A percentile compares a stretch with the other conserved stretches of the same genome.
These are phyloP conservation scores for Microcyclospora pomicola DNA, from an alignment of 2,329 filamentous ascomycete genomes.

Conservation along the genomic window DNA sequence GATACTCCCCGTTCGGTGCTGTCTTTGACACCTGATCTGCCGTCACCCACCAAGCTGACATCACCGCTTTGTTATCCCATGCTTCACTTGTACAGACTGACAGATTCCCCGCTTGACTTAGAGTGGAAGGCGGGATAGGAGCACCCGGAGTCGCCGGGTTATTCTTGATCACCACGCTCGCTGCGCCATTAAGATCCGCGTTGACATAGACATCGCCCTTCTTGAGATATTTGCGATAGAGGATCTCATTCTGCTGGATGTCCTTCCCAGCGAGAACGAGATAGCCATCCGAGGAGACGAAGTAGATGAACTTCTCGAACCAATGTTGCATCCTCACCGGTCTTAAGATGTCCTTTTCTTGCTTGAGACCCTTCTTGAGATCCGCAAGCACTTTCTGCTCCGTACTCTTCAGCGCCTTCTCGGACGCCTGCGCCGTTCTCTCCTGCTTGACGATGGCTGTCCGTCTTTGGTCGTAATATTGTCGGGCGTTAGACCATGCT, in stretches of 20 bases:
- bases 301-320: conserved; percentile 97
- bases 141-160: conserved; percentile 61
- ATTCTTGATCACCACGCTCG: conserved; percentile 84
- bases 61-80: conserved; percentile 92
- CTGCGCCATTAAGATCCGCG: conserved; percentile 72
- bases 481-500: conserved; percentile 77
- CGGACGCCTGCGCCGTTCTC: conserved; percentile 70
- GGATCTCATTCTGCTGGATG: conserved; percentile 72
- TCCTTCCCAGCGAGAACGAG: conserved; percentile 79
- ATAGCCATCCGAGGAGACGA: conserved; percentile 90
- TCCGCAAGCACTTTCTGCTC: conserved; percentile 79
- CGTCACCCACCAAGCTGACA: conserved; percentile 93
- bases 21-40: conserved; percentile 84
- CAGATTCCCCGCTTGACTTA: conserved; percentile 78
- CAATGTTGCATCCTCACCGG: conserved; percentile 74
- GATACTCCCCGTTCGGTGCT: conserved; percentile 62
- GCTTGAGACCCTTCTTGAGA: conserved; percentile 74
- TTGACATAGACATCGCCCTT: conserved; percentile 89
- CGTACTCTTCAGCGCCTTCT: conserved; percentile 72
- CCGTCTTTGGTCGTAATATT: conserved; percentile 85
- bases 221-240: conserved; percentile 76
- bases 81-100: conserved; percentile 75
- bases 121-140: conserved; percentile 78
- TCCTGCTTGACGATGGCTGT: conserved; percentile 73
- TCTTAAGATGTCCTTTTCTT: conserved; percentile 77